Conservation (phyloP, 805 yeast species). For the Teunomyces panamensis region DNA sequence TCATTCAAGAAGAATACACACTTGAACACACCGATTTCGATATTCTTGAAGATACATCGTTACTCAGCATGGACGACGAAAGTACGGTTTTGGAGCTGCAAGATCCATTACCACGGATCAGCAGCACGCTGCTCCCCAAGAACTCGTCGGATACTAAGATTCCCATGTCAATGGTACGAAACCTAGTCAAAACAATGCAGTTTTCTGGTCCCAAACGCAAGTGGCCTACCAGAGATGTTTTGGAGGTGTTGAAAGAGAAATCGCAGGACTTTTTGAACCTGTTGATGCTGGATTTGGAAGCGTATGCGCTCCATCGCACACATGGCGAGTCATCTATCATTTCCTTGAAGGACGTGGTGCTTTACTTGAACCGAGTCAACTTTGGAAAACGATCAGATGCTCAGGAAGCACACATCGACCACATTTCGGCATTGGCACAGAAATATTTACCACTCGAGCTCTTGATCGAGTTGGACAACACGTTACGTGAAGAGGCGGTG, state of each 20-base stretch:
- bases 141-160: neutral
- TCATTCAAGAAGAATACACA: conserved; percentile 14
- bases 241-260: conserved; percentile 21
- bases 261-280: conserved; percentile 30
- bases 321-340: conserved; percentile 22
- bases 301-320: conserved; percentile 31
- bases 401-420: conserved; percentile 15
- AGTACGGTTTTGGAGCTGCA: neutral
- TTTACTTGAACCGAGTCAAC: conserved; percentile 30
- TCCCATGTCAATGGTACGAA: neutral
- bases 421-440: conserved; percentile 31
- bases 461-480: conserved; percentile 31
- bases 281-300: conserved; percentile 31
- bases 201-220: conserved; percentile 4
- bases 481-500: conserved; percentile 10
- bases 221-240: conserved; percentile 11
- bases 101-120: neutral
- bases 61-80: conserved; percentile 3
- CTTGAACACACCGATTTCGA: conserved; percentile 5
- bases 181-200: conserved; percentile 1
- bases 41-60: neutral
- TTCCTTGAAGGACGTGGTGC: conserved; percentile 33
- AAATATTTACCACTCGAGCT: conserved; percentile 35
- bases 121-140: neutral
- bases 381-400: conserved; percentile 12